phyloP scores from a whole-genome alignment of 305 asterid species.

The Coffea humblotiana region DNA sequence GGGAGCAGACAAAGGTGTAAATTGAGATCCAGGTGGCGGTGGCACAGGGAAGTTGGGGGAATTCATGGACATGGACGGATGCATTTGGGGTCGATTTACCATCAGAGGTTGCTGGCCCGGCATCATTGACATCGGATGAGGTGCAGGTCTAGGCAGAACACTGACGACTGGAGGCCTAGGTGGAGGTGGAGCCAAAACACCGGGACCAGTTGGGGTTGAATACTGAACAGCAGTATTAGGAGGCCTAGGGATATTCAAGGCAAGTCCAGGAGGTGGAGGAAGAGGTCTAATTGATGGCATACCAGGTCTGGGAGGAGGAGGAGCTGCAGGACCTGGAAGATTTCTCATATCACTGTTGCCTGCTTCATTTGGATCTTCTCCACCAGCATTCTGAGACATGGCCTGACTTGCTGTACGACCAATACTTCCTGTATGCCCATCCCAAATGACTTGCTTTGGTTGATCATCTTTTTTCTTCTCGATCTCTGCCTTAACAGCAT shows the following conservation, averaged over 20 bases:
- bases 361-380: constrained; percentile 58
- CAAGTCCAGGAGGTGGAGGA: constrained; percentile 87
- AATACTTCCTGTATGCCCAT: constrained; percentile 91
- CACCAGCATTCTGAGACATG: constrained; percentile 63
- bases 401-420: constrained; percentile 94
- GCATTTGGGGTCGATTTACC: too few relatives aligned
- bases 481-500: constrained; percentile 93
- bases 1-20: constrained; percentile 62
- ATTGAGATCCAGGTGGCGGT: constrained; percentile 88
- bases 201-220: constrained; percentile 39
- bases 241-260: constrained; percentile 76
- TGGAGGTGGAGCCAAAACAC: constrained; percentile 58
- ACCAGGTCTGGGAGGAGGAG: constrained; percentile 77
- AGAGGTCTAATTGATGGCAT: constrained; percentile 72
- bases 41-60: constrained; percentile 55
- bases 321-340: constrained; percentile 77
- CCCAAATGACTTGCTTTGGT: constrained; percentile 97
- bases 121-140: constrained; percentile 58
- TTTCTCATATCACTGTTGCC: constrained; percentile 45
- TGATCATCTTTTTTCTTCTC: constrained; percentile 91
- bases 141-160: constrained; percentile 71
- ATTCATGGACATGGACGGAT: constrained; percentile 41
- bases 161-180: constrained; percentile 61
- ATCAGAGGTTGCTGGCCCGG: too few relatives aligned
- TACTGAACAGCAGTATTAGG: constrained; percentile 52